Base-by-base conservation (phyloP, 495 filamentous ascomycete species). In the Trichodelitschia bisporula region DNA sequence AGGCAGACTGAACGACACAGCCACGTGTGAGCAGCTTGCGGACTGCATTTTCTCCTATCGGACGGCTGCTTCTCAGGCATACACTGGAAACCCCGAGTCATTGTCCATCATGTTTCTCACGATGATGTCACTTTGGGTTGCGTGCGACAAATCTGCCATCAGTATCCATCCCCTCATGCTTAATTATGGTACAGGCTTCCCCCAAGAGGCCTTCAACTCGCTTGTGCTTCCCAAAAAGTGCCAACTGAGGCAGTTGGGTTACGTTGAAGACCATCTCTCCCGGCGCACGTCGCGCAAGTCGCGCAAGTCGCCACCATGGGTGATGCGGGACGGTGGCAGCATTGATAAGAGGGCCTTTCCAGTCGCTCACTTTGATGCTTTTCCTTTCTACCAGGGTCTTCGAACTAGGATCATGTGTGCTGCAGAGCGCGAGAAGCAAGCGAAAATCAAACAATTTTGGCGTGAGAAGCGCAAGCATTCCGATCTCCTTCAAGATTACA, bases 121-220 rank as follows among this genome's bases (percentile, higher is more conserved):
- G 0, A 42, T 62, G 3, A 43, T 73, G 32, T 67, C 76, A 16
- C 36, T 77, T 0, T 78, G 71, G 70, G 40, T 70, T 20, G 64
- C 64, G 12, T 48, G 53, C 27, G 72, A 77, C 37, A 60, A 51
- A 30, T 47, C 50, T 8, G 61, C 63, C 0, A 49, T 54, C 6
- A 14, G 32, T 1, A 31, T 40, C 0, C 49, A 53, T 30, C 34
- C 42, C 1, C 29, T 71, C 3, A 38, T 78, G 0, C 26, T 18
- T 0, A 43, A 69, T 0, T 77, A 70, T 38, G 43, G 59, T 10
- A 49, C 60, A 0, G 57, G 49, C 1, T 46, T 77, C 21, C 50
- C 55, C 0, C 10, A 31, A 0, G 35, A 27, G 3, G n/a, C 59
- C 1, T 49, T 75, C 4, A 19, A 61, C 8, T 43, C 49, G 0